A percentile compares a stretch with the other conserved stretches of the same genome.
These are phyloP conservation scores for Phytophthora tentaculata DNA, from an alignment of 352 stramenopile species.

Conservation along the genomic window DNA sequence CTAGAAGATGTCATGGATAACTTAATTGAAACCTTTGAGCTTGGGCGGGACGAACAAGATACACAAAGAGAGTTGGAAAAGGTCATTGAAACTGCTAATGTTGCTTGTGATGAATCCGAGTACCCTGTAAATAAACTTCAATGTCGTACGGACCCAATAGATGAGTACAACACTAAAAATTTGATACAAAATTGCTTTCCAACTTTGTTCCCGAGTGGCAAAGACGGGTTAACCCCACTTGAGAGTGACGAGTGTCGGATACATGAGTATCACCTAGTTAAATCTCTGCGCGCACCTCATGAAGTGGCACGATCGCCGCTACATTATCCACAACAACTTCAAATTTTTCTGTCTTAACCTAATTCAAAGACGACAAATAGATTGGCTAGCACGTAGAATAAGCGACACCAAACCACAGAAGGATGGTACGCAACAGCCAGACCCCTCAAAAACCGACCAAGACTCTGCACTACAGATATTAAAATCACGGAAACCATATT, in stretches of 20 bases:
- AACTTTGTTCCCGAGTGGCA: conserved; percentile 11
- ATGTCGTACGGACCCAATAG: background rate
- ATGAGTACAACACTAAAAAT: conserved; percentile 11
- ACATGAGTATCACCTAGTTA: conserved; percentile 6
- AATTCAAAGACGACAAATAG: conserved; percentile 14
- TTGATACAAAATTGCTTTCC: conserved; percentile 20
- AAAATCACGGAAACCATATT: conserved; percentile 16
- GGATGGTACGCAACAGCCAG: background rate
- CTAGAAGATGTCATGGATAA: background rate
- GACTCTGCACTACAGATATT: background rate
- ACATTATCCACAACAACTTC: conserved; percentile 13
- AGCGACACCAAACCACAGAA: background rate
- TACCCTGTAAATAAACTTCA: background rate
- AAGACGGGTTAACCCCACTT: background rate
- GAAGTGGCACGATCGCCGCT: conserved; percentile 21
- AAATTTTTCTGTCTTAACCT: conserved; percentile 24
- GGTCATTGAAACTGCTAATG: background rate
- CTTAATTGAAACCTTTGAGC: conserved; percentile 3
- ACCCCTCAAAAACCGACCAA: background rate
- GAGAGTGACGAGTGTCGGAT: background rate
- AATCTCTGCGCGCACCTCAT: conserved; percentile 19
- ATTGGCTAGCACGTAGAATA: conserved; percentile 7
- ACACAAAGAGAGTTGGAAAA: background rate
- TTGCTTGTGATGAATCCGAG: background rate
- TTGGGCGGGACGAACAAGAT: background rate